Evolutionary conservation across 768 basidiomycete genomes (phyloP), one percentile per base, ranked within the genome.

Genomic region (Baorangia bicolor): DNA sequence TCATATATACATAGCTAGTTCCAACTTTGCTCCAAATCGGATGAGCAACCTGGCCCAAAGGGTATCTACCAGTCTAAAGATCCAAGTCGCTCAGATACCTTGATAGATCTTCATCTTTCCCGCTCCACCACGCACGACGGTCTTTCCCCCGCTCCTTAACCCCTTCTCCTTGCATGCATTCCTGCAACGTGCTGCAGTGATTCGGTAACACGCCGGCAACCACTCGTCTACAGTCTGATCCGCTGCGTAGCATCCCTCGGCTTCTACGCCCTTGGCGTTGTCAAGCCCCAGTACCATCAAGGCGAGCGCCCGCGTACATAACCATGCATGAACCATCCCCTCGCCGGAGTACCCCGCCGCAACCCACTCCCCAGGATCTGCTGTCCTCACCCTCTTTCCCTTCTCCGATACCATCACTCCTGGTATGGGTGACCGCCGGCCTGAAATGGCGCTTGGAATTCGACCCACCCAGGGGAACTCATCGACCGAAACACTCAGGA

Each of bases 291-390:
- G 68, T 5, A 90, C 72, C 86, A 87, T 86, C 49, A 73, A 60
- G 12, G 83, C 86, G 20, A 87, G 66, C 9, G 82, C 84, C 52
- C 78, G 76, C 5, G 82, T 80, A 53, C 83, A 77, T 67, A 84
- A 65, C 85, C 86, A 88, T 0, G 84, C 86, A 58, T 87, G 81
- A 4, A 81, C 81, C 87, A 88, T 88, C 2, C 88, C 88, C 59
- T 90, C 88, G 1, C 88, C 88, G 0, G 79, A 77, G 64, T 85
- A 90, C 5, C 86, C 88, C 13, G 84, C 87, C 16, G 83, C 74
- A 16, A 89, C 77, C 88, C 88, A 89, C 66, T 90, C 88, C 18
- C 86, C 87, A 0, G 84, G 69, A 21, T 63, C 53, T 2, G 55
- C 58, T 52, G 55, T 56, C 46, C 60, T 59, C n/a, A 28, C 33